phyloP scores from a whole-genome alignment of 2,329 filamentous ascomycete genomes.

The Capronia epimyces region DNA sequence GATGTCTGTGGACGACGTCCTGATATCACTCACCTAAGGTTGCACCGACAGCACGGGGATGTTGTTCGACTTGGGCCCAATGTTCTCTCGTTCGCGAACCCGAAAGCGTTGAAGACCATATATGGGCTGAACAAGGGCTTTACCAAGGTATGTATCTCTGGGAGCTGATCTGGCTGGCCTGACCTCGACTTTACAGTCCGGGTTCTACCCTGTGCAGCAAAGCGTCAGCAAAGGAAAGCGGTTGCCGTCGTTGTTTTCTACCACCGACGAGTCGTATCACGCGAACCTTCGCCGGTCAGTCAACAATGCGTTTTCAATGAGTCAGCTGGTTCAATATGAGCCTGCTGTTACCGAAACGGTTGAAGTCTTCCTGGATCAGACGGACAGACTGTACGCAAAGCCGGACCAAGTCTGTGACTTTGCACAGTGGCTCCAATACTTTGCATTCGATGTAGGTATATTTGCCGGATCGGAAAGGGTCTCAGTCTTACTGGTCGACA shows the following conservation, averaged over 20 bases:
- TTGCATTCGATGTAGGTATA: constrained; percentile 33
- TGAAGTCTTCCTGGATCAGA: constrained; percentile 62
- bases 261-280: constrained; percentile 67
- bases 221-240: constrained; percentile 63
- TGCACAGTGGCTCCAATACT: constrained; percentile 40
- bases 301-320: constrained; percentile 59
- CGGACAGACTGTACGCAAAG: constrained; percentile 49
- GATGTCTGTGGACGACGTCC: constrained; percentile 61
- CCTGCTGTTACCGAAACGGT: constrained; percentile 73
- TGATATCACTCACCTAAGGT: constrained; percentile 60
- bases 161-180: neutral
- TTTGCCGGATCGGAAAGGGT: neutral
- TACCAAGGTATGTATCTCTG: constrained; percentile 54
- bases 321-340: constrained; percentile 42
- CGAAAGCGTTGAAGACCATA: constrained; percentile 66
- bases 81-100: constrained; percentile 65
- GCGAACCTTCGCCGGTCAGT: constrained; percentile 68
- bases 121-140: constrained; percentile 81
- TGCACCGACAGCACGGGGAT: constrained; percentile 68
- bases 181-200: constrained; percentile 49
- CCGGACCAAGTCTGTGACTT: constrained; percentile 32
- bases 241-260: constrained; percentile 69
- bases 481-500: neutral
- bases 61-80: constrained; percentile 73
- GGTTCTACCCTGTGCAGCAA: constrained; percentile 76